Conservation (phyloP, 305 asterid genomes). For the Fraxinus floribunda region DNA sequence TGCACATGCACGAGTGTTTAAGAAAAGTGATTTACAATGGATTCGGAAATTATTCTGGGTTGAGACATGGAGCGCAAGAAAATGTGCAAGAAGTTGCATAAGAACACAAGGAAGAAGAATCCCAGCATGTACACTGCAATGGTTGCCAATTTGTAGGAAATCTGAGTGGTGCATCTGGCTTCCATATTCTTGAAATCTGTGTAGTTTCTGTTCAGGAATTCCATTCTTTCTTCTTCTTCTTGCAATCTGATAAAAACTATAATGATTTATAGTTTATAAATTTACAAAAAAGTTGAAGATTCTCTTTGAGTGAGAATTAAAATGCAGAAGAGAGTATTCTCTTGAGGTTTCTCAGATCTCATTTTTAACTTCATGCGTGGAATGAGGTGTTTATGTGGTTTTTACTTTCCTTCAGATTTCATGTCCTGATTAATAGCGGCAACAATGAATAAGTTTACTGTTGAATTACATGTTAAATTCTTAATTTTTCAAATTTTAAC, state of each 20-base stretch:
- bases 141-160: conserved; percentile 51
- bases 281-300: not conserved
- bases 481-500: not conserved
- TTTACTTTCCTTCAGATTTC: not conserved
- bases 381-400: conserved; percentile 45
- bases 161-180: conserved; percentile 48
- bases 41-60: conserved; percentile 77
- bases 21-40: conserved; percentile 46
- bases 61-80: conserved; percentile 68
- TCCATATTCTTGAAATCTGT: conserved; percentile 26
- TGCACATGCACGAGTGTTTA: not conserved
- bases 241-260: not conserved
- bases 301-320: not conserved
- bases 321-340: not conserved
- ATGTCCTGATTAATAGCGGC: not conserved
- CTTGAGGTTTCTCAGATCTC: conserved; percentile 1
- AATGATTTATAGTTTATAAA: conserved; percentile 6
- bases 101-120: conserved; percentile 74
- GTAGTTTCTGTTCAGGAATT: conserved; percentile 12
- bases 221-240: conserved; percentile 18
- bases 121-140: conserved; percentile 77
- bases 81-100: conserved; percentile 76
- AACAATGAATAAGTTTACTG: not conserved
- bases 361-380: conserved; percentile 34
- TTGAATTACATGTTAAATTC: not conserved